These are phyloP conservation scores for Vararia minispora DNA, from an alignment of 768 basidiomycete species.

Conservation along the genomic window DNA sequence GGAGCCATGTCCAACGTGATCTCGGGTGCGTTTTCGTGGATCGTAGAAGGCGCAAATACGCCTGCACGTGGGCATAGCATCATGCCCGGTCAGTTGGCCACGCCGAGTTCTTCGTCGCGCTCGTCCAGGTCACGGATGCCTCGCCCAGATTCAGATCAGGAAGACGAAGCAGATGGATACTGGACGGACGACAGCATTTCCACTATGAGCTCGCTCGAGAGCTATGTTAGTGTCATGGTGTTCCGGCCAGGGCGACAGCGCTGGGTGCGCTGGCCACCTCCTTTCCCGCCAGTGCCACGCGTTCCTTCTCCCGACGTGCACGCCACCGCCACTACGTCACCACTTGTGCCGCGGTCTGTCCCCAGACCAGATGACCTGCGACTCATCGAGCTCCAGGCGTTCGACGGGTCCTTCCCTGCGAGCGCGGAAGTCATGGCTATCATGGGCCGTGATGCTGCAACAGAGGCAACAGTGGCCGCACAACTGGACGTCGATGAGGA, in stretches of 20 bases:
- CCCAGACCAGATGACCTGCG: constrained; percentile 21
- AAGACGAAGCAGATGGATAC: constrained; percentile 19
- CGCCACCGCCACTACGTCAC: constrained; percentile 24
- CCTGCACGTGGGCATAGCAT: too few relatives aligned
- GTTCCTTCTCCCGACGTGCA: constrained; percentile 8
- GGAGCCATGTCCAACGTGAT: too few relatives aligned
- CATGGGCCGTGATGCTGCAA: constrained; percentile 24
- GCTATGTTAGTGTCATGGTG: constrained; percentile 17
- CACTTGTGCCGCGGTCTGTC: constrained; percentile 8
- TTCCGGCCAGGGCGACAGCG: too few relatives aligned
- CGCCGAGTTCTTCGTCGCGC: too few relatives aligned
- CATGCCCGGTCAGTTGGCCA: not conserved
- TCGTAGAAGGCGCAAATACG: too few relatives aligned
- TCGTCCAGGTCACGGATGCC: constrained; percentile 6
- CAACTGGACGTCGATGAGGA: constrained; percentile 21
- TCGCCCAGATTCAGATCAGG: constrained; percentile 1
- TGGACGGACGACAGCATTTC: constrained; percentile 28
- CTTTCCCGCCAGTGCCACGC: not conserved
- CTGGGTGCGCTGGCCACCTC: too few relatives aligned
- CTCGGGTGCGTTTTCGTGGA: too few relatives aligned
- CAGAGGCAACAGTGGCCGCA: constrained; percentile 23
- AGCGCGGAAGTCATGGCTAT: constrained; percentile 22
- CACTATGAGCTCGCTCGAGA: constrained; percentile 38
- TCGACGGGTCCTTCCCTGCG: constrained; percentile 38
- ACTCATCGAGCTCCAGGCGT: constrained; percentile 28